A percentile compares a stretch with the other conserved stretches of the same genome.
phyloP scores from a whole-genome alignment of 352 stramenopile genomes.

The Phytophthora sp. region DNA sequence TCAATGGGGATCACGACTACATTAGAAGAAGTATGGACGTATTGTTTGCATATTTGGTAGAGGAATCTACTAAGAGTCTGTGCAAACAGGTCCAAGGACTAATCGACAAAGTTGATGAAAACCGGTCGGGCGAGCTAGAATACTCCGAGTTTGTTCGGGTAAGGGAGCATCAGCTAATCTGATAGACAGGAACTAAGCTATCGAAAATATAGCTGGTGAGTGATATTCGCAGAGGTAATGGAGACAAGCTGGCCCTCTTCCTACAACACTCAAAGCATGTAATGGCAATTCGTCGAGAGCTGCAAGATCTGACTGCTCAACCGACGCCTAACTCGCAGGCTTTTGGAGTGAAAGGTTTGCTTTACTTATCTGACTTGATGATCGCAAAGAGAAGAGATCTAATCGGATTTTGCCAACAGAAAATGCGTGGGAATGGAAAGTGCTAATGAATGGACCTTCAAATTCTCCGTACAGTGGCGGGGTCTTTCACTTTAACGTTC shows the following conservation, averaged over 20 bases:
- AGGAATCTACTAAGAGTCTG: not conserved
- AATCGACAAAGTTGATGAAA: slow-evolving; percentile 79
- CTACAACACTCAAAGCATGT: slow-evolving; percentile 71
- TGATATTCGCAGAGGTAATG: slow-evolving; percentile 60
- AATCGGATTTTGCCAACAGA: slow-evolving; percentile 31
- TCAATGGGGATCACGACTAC: slow-evolving; percentile 63
- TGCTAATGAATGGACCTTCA: slow-evolving; percentile 37
- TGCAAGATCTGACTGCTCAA: slow-evolving; percentile 36
- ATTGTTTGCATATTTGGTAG: not conserved
- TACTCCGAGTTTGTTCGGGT: slow-evolving; percentile 75
- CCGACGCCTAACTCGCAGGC: slow-evolving; percentile 36
- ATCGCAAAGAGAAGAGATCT: too few species aligned
- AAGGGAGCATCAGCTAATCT: too few species aligned
- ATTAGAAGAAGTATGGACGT: slow-evolving; percentile 43
- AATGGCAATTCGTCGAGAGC: slow-evolving; percentile 55
- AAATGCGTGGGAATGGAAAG: slow-evolving; percentile 60
- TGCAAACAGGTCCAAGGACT: slow-evolving; percentile 50
- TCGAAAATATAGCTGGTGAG: slow-evolving; percentile 54
- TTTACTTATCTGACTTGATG: too few species aligned
- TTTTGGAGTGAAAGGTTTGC: slow-evolving; percentile 51
- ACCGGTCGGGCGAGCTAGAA: slow-evolving; percentile 69
- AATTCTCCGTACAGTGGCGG: slow-evolving; percentile 55
- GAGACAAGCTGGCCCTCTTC: slow-evolving; percentile 64
- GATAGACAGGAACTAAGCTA: not conserved
- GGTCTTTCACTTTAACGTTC: slow-evolving; percentile 49